Percentiles rank a stretch among this genome's conserved stretches.
These are phyloP conservation scores for Eleusine coracana DNA, from an alignment of 176 grass and related monocot species.

Conservation along the genomic window DNA sequence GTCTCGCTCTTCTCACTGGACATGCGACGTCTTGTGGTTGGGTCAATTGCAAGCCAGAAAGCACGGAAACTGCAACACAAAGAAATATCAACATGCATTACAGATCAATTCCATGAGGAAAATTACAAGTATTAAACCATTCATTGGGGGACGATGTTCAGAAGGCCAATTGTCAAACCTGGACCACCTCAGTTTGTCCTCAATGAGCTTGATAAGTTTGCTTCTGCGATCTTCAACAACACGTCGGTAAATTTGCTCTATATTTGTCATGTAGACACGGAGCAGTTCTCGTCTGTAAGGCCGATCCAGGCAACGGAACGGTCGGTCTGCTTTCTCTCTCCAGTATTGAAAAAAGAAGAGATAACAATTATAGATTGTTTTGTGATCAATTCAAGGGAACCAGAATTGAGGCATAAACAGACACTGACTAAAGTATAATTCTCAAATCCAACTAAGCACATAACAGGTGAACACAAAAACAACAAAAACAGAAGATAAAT, in stretches of 20 bases:
- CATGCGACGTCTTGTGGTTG: conserved; percentile 56
- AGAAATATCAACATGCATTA: conserved; percentile 38
- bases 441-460: conserved; percentile 13
- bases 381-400: conserved; percentile 9
- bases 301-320: conserved; percentile 79
- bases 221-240: conserved; percentile 76
- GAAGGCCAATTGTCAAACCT: conserved; percentile 54
- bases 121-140: conserved; percentile 9
- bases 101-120: background rate
- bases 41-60: conserved; percentile 78
- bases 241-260: conserved; percentile 85
- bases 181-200: conserved; percentile 86
- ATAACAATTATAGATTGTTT: conserved; percentile 41
- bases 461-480: conserved; percentile 15
- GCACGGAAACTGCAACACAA: conserved; percentile 72
- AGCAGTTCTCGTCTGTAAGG: conserved; percentile 85
- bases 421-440: conserved; percentile 13
- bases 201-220: conserved; percentile 73
- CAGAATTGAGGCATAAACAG: background rate
- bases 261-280: conserved; percentile 76
- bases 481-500: conserved; percentile 27
- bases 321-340: conserved; percentile 72
- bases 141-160: background rate
- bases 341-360: conserved; percentile 35
- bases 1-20: conserved; percentile 70